Base-by-base conservation (phyloP, 345 rosid species). In the Salix purpurea region DNA sequence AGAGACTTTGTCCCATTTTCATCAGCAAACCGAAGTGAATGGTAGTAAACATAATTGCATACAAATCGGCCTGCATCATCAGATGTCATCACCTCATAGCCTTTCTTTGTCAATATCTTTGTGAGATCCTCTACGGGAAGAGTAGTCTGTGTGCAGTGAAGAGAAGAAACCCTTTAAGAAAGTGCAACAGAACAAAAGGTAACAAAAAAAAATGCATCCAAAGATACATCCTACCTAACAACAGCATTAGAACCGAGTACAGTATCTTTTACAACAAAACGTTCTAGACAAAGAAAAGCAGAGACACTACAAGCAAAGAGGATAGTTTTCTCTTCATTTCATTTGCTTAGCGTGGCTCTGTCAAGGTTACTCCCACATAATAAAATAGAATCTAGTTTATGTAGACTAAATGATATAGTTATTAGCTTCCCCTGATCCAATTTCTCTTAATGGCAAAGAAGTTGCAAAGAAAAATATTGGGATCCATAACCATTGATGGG, bases 51-150 rank as follows among this genome's bases (percentile, higher is more conserved):
- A 46, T 93, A 96, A 84, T 95, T 96, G 94, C 99, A 96, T 37
- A 96, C 99, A 76, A 96, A 96, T 65, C 99, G 90, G 34, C 99
- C 99, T 0, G 99, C 99, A 81, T 96, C 99, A 78, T 89, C 88
- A 0, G 99, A 96, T 39, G 87, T 76, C 86, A 86, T 88, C 79
- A 93, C 97, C 9, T 96, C 95, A 67, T 78, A 90, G 54, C 98
- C 98, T 72, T 89, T 89, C 80, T 90, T 85, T 19, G 68, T 84
- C 76, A 92, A 79, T 21, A 85, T 87, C 74, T 85, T 88, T n/a
- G 90, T 84, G 30, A 92, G 88, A 73, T 88, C 93, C 65, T 77
- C 87, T 28, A 88, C 88, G 19, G 93, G 92, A 78, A 92, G 86
- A 74, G 88, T 73, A 58, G 93, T 92, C 97, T 92, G 90, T 71